These are phyloP conservation scores for Polychaeton citri DNA, from an alignment of 2,329 filamentous ascomycete genomes.

Conservation along the genomic window DNA sequence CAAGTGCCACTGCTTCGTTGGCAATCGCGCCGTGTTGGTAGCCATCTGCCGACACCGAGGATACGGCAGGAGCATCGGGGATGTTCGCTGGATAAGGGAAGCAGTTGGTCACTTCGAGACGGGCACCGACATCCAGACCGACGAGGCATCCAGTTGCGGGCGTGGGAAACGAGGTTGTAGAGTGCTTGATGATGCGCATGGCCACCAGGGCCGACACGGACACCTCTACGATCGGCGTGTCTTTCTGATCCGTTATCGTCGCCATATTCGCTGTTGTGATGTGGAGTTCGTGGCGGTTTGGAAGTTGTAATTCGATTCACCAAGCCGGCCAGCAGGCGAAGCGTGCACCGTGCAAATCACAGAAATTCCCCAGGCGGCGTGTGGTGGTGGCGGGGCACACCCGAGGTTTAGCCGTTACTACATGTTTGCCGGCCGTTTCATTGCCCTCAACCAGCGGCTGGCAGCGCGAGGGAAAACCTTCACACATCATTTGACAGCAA, in stretches of 20 bases:
- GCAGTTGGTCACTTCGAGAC: constrained; percentile 82
- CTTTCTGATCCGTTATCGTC: constrained; percentile 23
- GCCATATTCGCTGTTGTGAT: constrained; percentile 11
- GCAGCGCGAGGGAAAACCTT: too few species aligned
- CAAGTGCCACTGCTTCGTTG: constrained; percentile 57
- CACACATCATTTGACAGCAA: too few species aligned
- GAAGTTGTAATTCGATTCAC: neutral
- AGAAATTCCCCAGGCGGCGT: neutral
- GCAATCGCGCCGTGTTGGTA: constrained; percentile 50
- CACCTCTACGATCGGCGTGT: constrained; percentile 55
- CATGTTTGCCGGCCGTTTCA: too few species aligned
- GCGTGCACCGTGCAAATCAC: neutral
- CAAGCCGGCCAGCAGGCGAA: neutral
- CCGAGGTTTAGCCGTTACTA: neutral
- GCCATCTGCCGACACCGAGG: constrained; percentile 39
- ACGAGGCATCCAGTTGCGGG: constrained; percentile 81
- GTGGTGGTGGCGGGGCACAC: neutral
- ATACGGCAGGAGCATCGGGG: constrained; percentile 48
- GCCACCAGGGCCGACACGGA: constrained; percentile 93
- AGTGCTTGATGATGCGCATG: constrained; percentile 97
- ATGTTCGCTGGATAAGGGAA: constrained; percentile 73
- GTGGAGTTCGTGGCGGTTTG: neutral
- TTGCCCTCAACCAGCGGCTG: too few species aligned
- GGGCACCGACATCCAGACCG: constrained; percentile 74
- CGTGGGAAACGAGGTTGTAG: constrained; percentile 74